Conservation (phyloP, 306 rosid genomes). For the Boehmeria nivea region DNA sequence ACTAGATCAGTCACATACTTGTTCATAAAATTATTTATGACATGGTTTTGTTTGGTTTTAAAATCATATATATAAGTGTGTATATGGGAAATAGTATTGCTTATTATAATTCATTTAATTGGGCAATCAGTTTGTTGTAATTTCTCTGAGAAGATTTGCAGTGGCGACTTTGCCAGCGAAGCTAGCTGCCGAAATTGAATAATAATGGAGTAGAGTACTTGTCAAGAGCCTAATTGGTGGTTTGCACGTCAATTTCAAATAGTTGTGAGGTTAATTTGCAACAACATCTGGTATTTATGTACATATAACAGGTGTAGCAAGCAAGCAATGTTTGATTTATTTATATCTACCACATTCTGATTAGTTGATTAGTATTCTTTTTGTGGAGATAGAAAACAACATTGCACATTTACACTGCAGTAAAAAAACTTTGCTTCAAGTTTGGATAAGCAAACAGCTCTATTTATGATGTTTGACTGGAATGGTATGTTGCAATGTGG, state of each 20-base stretch:
- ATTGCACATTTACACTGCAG: slow-evolving; percentile 2
- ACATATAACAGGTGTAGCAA: too few species aligned
- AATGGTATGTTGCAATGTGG: neutral
- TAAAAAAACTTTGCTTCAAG: slow-evolving; percentile 2
- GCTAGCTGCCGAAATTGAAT: neutral
- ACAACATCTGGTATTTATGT: neutral
- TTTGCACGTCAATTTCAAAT: slow-evolving; percentile 6
- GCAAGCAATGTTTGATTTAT: neutral
- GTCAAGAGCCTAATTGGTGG: neutral
- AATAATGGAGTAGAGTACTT: neutral
- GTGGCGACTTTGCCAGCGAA: neutral
- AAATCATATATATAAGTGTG: neutral
- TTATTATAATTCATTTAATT: neutral
- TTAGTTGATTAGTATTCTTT: too few species aligned
- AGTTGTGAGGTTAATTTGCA: slow-evolving; percentile 2
- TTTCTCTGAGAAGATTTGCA: neutral
- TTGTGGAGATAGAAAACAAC: slow-evolving; percentile 2
- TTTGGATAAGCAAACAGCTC: neutral
- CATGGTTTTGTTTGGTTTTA: neutral
- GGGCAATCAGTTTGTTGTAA: neutral
- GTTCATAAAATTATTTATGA: neutral
- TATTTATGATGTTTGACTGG: slow-evolving; percentile 3
- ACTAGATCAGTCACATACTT: too few species aligned
- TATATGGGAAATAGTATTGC: neutral
- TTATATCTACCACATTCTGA: too few species aligned